A percentile compares a stretch with the other conserved stretches of the same genome.
These are phyloP conservation scores for Oryza meridionalis DNA, from an alignment of 176 grass and related monocot genomes.

Conservation along the genomic window DNA sequence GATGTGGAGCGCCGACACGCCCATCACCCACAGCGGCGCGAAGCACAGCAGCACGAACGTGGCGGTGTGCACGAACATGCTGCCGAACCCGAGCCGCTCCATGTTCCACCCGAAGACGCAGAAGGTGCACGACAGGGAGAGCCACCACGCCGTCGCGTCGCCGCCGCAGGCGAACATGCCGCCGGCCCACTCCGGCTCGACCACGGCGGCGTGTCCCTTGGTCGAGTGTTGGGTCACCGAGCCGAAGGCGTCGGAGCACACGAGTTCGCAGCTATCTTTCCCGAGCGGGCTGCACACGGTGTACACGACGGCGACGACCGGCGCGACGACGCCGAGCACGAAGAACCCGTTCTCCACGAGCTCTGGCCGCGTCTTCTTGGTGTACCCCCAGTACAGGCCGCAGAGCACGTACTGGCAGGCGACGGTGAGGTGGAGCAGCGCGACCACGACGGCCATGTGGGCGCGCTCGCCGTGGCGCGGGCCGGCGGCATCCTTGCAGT, in stretches of 20 bases:
- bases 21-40: constrained; percentile 73
- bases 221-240: background rate
- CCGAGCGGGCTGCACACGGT: constrained; percentile 65
- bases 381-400: constrained; percentile 73
- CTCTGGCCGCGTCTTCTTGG: constrained; percentile 43
- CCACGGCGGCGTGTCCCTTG: constrained; percentile 15
- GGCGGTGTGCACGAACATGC: constrained; percentile 61
- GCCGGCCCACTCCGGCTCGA: constrained; percentile 68
- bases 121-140: constrained; percentile 68
- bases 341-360: constrained; percentile 52
- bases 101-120: constrained; percentile 85
- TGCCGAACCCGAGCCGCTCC: constrained; percentile 73
- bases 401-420: constrained; percentile 62
- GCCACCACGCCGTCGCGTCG: constrained; percentile 16
- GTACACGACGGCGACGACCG: constrained; percentile 60
- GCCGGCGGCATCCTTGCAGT: constrained; percentile 50
- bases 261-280: background rate
- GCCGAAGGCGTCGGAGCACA: background rate
- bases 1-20: constrained; percentile 71
- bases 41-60: constrained; percentile 75
- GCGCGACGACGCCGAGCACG: constrained; percentile 48
- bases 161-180: constrained; percentile 56
- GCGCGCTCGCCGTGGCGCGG: constrained; percentile 38
- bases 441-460: constrained; percentile 63
- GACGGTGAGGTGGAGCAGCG: constrained; percentile 71